Conservation (phyloP, 257 asterid species). For the Eucommia ulmoides region DNA sequence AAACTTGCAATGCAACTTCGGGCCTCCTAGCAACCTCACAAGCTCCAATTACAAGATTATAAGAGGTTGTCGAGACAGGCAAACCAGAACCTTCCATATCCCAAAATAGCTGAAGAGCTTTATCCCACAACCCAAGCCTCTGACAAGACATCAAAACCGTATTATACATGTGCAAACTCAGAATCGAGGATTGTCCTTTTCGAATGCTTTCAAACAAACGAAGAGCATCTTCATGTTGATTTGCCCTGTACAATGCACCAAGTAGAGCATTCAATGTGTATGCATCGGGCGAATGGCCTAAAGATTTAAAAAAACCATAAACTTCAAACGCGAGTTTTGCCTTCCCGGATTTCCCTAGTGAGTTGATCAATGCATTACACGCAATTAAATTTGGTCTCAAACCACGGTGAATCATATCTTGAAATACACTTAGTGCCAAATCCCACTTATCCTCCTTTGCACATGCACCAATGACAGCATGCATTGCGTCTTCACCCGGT, state of each 20-base stretch:
- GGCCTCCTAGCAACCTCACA: conserved; percentile 82
- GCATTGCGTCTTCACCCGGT: conserved; percentile 58
- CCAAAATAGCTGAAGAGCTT: conserved; percentile 67
- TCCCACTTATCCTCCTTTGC: conserved; percentile 79
- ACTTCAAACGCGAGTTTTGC: conserved; percentile 52
- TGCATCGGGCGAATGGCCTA: conserved; percentile 66
- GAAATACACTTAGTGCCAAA: conserved; percentile 39
- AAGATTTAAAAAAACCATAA: conserved; percentile 37
- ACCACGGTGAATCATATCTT: conserved; percentile 35
- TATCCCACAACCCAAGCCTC: conserved; percentile 76
- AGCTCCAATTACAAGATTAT: conserved; percentile 84
- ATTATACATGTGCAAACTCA: conserved; percentile 51
- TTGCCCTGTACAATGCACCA: conserved; percentile 59
- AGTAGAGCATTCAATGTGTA: conserved; percentile 83
- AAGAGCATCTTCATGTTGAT: conserved; percentile 49
- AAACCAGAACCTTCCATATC: conserved; percentile 59
- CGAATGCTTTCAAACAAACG: conserved; percentile 48
- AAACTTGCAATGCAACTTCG: conserved; percentile 61
- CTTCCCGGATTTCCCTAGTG: conserved; percentile 63
- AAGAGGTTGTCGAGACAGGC: conserved; percentile 43
- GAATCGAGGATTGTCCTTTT: conserved; percentile 21
- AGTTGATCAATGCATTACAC: conserved; percentile 60
- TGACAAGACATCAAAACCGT: conserved; percentile 65
- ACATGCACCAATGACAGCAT: conserved; percentile 84
- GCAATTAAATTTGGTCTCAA: conserved; percentile 53